phyloP scores from a whole-genome alignment of 768 basidiomycete genomes.

The Lentinus tigrinus region DNA sequence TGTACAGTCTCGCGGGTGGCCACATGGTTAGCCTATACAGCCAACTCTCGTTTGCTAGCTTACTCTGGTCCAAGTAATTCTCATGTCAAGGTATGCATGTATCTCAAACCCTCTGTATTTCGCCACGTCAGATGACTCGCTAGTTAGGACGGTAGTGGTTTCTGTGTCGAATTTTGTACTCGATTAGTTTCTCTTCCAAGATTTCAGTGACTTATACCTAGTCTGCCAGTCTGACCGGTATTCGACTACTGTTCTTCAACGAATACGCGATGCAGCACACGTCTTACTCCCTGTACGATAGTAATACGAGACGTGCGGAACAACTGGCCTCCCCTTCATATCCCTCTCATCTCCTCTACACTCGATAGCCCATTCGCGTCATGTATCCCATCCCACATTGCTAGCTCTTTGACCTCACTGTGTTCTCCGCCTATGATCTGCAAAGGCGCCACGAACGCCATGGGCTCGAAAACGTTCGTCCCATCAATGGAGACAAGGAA shows the following conservation, averaged over 20 bases:
- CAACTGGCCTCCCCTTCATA: background rate
- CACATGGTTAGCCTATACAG: constrained; percentile 4
- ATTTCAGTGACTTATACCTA: background rate
- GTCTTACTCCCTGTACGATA: background rate
- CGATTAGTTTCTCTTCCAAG: background rate
- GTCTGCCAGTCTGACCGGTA: constrained; percentile 1
- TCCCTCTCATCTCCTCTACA: background rate
- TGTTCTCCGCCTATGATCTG: constrained; percentile 13
- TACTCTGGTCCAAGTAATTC: constrained; percentile 3
- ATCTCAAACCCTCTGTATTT: background rate
- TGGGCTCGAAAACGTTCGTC: constrained; percentile 12
- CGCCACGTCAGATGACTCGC: background rate
- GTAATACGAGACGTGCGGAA: too few species aligned
- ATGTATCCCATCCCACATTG: constrained; percentile 21
- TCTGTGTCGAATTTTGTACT: background rate
- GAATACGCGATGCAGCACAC: constrained; percentile 14
- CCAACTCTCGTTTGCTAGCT: constrained; percentile 4
- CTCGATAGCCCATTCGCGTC: background rate
- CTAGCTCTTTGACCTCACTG: constrained; percentile 3
- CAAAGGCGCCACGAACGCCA: constrained; percentile 25
- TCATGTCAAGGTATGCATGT: constrained; percentile 1
- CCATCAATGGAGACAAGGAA: constrained; percentile 21
- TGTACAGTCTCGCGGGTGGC: background rate
- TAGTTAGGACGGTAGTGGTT: background rate
- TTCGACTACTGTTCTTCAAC: background rate